Evolutionary conservation across 345 rosid genomes (phyloP), one percentile per base, ranked within the genome.

Genomic region (Hypericum androsaemum): DNA sequence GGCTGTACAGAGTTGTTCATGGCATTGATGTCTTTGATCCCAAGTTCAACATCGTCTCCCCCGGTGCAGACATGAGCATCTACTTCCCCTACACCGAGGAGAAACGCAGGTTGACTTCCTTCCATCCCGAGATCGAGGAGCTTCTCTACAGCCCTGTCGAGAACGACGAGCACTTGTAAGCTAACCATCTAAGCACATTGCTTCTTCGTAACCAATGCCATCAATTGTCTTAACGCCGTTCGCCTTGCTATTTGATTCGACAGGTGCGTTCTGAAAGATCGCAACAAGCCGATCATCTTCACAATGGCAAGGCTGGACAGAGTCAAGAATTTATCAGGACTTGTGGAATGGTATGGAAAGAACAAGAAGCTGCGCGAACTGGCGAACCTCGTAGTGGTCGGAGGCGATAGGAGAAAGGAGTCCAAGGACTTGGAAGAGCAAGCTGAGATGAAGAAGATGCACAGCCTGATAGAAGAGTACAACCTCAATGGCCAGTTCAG

Each of bases 41-140:
- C 39, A 89, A 89, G 55, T 89, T 89, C 82, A 89, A 86, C 77
- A 86, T 86, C 53, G 95, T 86, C 37, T 86, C 90, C 3, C 95
- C 88, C 6, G 95, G 90, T 40, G 95, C 88, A 35, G 95, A 86
- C 59, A 66, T 64, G 79, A 75, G 71, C 72, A 83, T 86, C 35
- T 86, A 86, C 80, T 86, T 78, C 67, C 22, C 88, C 40, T 86
- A 78, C 77, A 78, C 79, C 0, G 88, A 86, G 32, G 56, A 68
- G 68, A 56, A 71, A 7, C 71, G 75, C 7, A 79, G 90, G 71
- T 48, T 86, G 64, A 77, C 71, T 12, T 45, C 71, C 32, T 80
- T 86, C 77, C 90, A 86, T 52, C 52, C 71, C 0, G 95, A 83
- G 57, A 77, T 86, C 0, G 84, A 86, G 15, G 85, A 83, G 50